Base-by-base conservation (phyloP, 2,329 filamentous ascomycete species). In the Tolypocladium album region DNA sequence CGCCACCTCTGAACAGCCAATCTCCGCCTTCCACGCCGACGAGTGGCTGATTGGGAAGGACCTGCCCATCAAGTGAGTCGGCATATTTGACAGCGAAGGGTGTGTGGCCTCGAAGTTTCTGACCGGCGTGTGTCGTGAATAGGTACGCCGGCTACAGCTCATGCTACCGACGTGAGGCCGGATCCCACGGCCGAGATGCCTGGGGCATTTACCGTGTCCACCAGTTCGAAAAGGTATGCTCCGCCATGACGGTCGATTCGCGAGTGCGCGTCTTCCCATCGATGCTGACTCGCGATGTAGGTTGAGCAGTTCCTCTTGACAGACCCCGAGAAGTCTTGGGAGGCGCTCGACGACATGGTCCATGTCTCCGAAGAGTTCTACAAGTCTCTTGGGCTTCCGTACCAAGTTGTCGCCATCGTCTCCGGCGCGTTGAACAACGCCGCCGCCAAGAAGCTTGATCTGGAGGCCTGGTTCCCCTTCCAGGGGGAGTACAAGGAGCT, bases 121-220 rank as follows among this genome's bases (percentile, higher is more conserved):
- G 50, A 55, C 50, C 17, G 17, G 50, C 20, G 4, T n/a, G 7
- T 12, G 17, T 5, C 50, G 2, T 12, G 12, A 24, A 15, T 91
- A 94, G 89, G 77, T 90, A 90, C 71, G 89, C 91, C 52, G 94
- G 94, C 9, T 97, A 93, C 79, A 92, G 88, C 67, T 96, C 93
- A 38, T 97, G 92, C 75, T 99, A 96, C 80, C 85, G 94, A 67
- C 92, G 95, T 76, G 94, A 99, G 74, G 94, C 94, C 47, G 94
- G 94, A 59, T 87, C 90, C 24, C 93, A 76, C 63, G 76, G 92
- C 38, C 89, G 91, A 72, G 92, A 99, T 73, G 93, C 93, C 1
- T 99, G 94, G 94, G 94, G 94, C 60, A 91, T 97, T 63, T 99
- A 97, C 83, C 88, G 94, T 65, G 92, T 97, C 36, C 94, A 99